Base-by-base conservation (phyloP, 2,329 filamentous ascomycete species). In the Aspergillus fijiensis region DNA sequence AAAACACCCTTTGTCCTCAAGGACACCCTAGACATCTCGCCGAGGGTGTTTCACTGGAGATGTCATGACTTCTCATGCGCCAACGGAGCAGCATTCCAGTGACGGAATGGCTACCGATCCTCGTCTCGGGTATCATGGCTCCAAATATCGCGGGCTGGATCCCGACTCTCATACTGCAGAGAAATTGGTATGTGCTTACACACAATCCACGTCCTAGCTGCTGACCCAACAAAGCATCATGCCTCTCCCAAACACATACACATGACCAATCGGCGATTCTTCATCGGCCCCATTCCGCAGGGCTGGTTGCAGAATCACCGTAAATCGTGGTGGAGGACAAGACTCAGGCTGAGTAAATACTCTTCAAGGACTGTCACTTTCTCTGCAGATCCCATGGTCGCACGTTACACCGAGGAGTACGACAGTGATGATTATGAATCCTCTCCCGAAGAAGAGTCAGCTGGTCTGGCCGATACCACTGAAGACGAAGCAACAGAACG, bases 281-380 rank as follows among this genome's bases (percentile, higher is more conserved):
- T 89, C 74, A 86, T 89, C 60, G 86, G 86, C 0, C 86, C 86
- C 39, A 85, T 88, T 39, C 86, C 86, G 49, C 83, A 85, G 66
- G 85, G 84, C 59, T 89, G 86, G 86, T 78, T 88, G 57, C 84
- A 84, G 66, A 84, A 81, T 61, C 84, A 88, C 70, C 80, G 85
- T 55, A 86, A 85, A 67, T 81, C 84, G 60, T 88, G 86, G 86
- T 88, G 87, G 73, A 83, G 78, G 61, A 69, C 72, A 45, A 73
- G 78, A 51, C 61, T 81, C 1, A 74, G 71, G 31, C 68, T 80
- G 45, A 77, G 70, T 55, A 77, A 81, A 51, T 82, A 82, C 64
- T 78, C 79, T 3, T 81, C 80, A 1, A 70, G 75, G 33, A 70
- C 77, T 5, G 77, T 81, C 12, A 82, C 81, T n/a, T 87, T 87